Percentiles rank a stretch among this genome's conserved stretches.
Conservation (phyloP, 768 basidiomycete genomes). For the Albatrellus ellisii region DNA sequence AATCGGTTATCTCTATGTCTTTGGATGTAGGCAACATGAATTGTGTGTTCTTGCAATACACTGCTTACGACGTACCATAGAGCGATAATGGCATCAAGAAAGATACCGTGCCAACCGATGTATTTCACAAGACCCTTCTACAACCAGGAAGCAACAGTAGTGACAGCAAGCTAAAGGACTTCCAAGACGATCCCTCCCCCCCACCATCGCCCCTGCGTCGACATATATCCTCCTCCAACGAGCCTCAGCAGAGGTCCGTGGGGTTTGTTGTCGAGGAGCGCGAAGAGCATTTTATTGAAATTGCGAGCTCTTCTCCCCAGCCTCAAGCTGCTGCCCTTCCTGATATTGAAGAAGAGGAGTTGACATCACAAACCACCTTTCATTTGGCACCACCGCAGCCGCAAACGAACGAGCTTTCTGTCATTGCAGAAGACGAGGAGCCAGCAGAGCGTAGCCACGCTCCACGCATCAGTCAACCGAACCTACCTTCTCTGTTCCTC, state of each 20-base stretch:
- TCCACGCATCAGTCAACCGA: not conserved
- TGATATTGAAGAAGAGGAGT: not conserved
- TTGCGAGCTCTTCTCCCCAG: slow-evolving; percentile 2
- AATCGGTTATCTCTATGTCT: slow-evolving; percentile 25
- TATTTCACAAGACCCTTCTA: slow-evolving; percentile 31
- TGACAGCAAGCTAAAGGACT: no score
- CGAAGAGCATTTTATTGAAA: slow-evolving; percentile 1
- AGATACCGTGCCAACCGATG: slow-evolving; percentile 29
- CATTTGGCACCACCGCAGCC: not conserved
- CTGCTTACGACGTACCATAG: slow-evolving; percentile 12
- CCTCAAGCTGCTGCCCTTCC: not conserved
- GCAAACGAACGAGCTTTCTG: slow-evolving; percentile 38
- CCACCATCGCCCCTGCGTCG: slow-evolving; percentile 2
- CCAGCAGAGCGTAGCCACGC: slow-evolving; percentile 26
- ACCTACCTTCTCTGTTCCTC: not conserved
- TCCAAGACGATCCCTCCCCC: not conserved
- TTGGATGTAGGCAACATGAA: slow-evolving; percentile 29
- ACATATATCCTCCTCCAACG: not conserved
- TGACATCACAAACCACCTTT: no score
- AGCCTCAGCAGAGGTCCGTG: not conserved
- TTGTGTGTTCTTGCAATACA: slow-evolving; percentile 8
- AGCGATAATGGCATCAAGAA: slow-evolving; percentile 23
- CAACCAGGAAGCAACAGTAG: slow-evolving; percentile 10
- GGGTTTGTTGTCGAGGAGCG: not conserved
- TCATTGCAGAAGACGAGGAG: slow-evolving; percentile 56